phyloP scores from a whole-genome alignment of 2,329 filamentous ascomycete species.

The Colletotrichum liaoningense region DNA sequence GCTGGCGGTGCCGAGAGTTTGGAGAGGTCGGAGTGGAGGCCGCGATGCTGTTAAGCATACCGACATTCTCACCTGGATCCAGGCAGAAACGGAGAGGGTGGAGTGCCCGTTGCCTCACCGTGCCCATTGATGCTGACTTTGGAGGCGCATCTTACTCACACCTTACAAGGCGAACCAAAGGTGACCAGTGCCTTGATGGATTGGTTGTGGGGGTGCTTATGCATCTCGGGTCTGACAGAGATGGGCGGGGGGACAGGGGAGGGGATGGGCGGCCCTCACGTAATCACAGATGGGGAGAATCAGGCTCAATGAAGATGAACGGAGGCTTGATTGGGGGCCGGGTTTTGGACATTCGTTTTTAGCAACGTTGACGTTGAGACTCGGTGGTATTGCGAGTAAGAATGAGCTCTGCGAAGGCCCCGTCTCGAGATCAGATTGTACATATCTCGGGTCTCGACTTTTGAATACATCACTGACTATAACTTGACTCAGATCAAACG shows the following conservation, averaged over 20 bases:
- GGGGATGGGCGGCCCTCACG: background rate
- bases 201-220: background rate
- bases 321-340: background rate
- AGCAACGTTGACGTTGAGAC: background rate
- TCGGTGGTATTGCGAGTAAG: background rate
- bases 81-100: background rate
- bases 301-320: background rate
- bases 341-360: too few species aligned
- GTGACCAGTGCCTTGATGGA: background rate
- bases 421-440: background rate
- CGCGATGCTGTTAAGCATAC: constrained; percentile 28
- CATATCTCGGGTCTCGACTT: background rate
- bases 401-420: background rate
- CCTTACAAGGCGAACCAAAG: background rate
- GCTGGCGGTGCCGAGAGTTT: background rate
- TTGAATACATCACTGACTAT: background rate
- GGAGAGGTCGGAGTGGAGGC: background rate
- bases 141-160: background rate
- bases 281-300: background rate
- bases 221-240: constrained; percentile 1
- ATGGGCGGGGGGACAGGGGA: background rate
- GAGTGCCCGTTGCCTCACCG: background rate
- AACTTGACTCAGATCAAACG: background rate
- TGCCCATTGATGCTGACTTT: background rate
- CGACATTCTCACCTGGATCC: constrained; percentile 21